Evolutionary conservation across 2,329 filamentous ascomycete species (phyloP).

Genomic region (Colletotrichum sojae): DNA sequence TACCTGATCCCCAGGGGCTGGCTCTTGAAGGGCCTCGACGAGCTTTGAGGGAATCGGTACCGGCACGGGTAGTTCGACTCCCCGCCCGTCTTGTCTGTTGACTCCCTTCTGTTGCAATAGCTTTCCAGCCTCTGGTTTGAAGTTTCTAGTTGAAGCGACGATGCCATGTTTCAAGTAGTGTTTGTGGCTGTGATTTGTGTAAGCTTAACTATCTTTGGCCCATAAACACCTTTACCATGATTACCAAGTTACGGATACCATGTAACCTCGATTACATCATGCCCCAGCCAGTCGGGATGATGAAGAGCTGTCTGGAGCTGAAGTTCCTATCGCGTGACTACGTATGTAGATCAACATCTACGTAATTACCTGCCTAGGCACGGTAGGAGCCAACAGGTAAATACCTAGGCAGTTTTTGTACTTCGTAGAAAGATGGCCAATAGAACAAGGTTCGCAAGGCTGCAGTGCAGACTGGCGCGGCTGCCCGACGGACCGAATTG

Average conservation of each 20-base stretch:
- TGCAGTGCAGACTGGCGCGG: background rate
- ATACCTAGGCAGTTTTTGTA: too few species aligned
- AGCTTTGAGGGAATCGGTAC: background rate
- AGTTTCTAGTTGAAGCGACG: constrained; percentile 6
- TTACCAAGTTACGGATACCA: too few species aligned
- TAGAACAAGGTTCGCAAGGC: background rate
- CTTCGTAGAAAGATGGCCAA: too few species aligned
- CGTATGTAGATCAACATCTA: too few species aligned
- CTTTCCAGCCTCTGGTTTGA: constrained; percentile 4
- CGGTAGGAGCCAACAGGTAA: too few species aligned
- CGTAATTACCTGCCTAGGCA: too few species aligned
- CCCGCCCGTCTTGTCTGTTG: background rate
- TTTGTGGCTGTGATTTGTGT: constrained; percentile 6
- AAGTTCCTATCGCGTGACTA: too few species aligned
- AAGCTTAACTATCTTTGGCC: constrained; percentile 15
- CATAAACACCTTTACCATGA: constrained; percentile 3
- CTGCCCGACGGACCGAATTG: background rate
- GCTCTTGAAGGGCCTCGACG: background rate
- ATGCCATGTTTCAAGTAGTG: background rate
- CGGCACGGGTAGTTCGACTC: background rate
- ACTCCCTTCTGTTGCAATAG: background rate
- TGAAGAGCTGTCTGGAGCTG: too few species aligned
- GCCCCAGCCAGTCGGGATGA: too few species aligned
- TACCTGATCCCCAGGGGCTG: too few species aligned
- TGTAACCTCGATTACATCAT: too few species aligned